Base-by-base conservation (phyloP, 495 filamentous ascomycete species). In the Choiromyces venosus region DNA sequence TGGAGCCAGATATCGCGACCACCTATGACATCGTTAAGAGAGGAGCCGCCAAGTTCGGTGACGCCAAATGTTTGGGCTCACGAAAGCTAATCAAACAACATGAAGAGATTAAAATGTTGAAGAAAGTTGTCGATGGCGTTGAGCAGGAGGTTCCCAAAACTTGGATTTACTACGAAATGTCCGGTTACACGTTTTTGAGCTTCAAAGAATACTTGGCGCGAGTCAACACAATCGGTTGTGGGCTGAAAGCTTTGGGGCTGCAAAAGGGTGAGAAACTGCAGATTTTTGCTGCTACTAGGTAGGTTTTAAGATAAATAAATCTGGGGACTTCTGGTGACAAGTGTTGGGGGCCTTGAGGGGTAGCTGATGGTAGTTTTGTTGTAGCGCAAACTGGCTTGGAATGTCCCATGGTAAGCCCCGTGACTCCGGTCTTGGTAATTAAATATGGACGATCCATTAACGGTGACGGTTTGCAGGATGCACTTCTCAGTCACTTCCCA, bases 131-230 rank as follows among this genome's bases (percentile, higher is more conserved):
- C 35, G 93, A 99, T 82, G 95, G 95, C 64, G 87, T 91, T 78
- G 92, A 97, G 83, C 83, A 86, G 79, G 90, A 97, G 85, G 90
- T 97, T 35, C 91, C 97, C 81, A 99, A 99, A 89, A 87, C 92
- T 74, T 99, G 95, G 95, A 91, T 89, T 68, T 99, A 92, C 84
- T 97, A 94, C 82, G 95, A 99, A 85, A 88, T 96, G 82, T 92
- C 92, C 80, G 87, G 84, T 73, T 99, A 97, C 85, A 87, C 88
- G 73, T 99, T 91, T 85, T 87, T 91, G 82, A 91, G 87, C 81
- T 99, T 95, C 85, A 88, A 88, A 71, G 92, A 98, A 81, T 97
- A 96, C 82, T 91, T 97, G 85, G 87, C 88, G 80, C 82, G 91
- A 74, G 87, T 87, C 42, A 83, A 93, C 38, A 86, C 92, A 79